Conservation (phyloP, 2,329 filamentous ascomycete genomes). For the Waltergamsia citrina region DNA sequence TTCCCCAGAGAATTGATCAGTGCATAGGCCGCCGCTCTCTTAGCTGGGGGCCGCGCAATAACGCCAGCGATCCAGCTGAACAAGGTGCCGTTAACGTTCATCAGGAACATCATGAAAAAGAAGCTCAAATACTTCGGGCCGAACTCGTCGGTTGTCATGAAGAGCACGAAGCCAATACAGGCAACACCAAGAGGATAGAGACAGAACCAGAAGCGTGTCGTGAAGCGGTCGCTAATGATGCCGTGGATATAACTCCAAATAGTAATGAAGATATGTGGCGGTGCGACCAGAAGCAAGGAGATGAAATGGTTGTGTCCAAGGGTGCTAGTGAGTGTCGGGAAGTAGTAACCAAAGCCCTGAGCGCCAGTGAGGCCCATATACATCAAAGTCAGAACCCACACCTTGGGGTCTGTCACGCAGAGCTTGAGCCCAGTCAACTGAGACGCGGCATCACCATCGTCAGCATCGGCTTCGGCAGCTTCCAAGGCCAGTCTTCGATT, state of each 20-base stretch:
- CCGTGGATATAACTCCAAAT: constrained; percentile 44
- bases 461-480: constrained; percentile 44
- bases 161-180: constrained; percentile 48
- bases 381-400: constrained; percentile 45
- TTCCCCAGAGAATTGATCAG: constrained; percentile 48
- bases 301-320: constrained; percentile 42
- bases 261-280: constrained; percentile 51
- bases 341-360: constrained; percentile 7
- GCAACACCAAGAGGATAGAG: constrained; percentile 37
- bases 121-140: constrained; percentile 44
- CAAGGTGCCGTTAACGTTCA: constrained; percentile 40
- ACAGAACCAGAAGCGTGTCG: constrained; percentile 8
- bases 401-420: constrained; percentile 50
- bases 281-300: constrained; percentile 44
- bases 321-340: constrained; percentile 34
- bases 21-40: constrained; percentile 42
- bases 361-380: constrained; percentile 21
- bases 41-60: constrained; percentile 41
- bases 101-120: constrained; percentile 47
- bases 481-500: constrained; percentile 47
- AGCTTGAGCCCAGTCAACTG: constrained; percentile 46
- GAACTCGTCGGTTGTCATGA: constrained; percentile 43
- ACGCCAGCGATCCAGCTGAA: constrained; percentile 40
- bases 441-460: constrained; percentile 38
- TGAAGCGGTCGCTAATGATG: constrained; percentile 38